Percentiles rank a stretch among this genome's conserved stretches.
Evolutionary conservation across 1,284 basidiomycete genomes (phyloP).

Genomic region (Malassezia slooffiae): DNA sequence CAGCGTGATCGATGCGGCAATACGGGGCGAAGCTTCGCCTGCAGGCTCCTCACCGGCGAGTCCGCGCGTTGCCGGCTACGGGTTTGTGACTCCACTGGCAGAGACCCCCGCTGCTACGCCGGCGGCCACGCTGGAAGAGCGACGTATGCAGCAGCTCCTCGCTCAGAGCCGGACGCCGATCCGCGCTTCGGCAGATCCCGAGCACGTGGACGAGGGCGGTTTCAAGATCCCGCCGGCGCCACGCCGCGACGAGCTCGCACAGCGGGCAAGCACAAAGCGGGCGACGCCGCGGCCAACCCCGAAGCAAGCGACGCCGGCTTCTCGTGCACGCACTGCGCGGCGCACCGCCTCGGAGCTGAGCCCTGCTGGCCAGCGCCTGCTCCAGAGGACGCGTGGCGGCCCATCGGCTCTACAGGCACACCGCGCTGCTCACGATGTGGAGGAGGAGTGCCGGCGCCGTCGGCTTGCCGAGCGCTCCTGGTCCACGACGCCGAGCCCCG

Average conservation of each 20-base stretch:
- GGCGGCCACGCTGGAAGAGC: slow-evolving; percentile 2
- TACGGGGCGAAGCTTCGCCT: slow-evolving; percentile 23
- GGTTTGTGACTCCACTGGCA: slow-evolving; percentile 26
- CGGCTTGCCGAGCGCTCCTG: slow-evolving; percentile 1
- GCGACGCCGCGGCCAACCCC: not conserved
- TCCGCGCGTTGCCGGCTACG: slow-evolving; percentile 29
- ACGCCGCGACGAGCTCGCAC: slow-evolving; percentile 13
- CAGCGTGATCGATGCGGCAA: slow-evolving; percentile 33
- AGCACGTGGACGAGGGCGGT: not conserved
- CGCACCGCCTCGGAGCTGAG: slow-evolving; percentile 7
- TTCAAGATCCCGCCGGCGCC: slow-evolving; percentile 11
- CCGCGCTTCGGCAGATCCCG: too few relatives aligned
- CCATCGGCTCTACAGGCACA: not conserved
- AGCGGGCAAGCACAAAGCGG: too few relatives aligned
- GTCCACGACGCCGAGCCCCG: slow-evolving; percentile 12
- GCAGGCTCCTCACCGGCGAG: too few relatives aligned
- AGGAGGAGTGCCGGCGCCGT: slow-evolving; percentile 1
- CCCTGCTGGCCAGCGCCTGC: slow-evolving; percentile 9
- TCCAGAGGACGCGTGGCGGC: slow-evolving; percentile 8
- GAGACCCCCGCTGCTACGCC: slow-evolving; percentile 13
- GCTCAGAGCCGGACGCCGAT: not conserved
- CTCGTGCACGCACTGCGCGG: not conserved
- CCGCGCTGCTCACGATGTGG: not conserved
- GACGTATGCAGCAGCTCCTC: slow-evolving; percentile 15
- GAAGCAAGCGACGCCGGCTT: not conserved